Base-by-base conservation (phyloP, 2,329 filamentous ascomycete species). In the Alternaria novae-zelandiae region DNA sequence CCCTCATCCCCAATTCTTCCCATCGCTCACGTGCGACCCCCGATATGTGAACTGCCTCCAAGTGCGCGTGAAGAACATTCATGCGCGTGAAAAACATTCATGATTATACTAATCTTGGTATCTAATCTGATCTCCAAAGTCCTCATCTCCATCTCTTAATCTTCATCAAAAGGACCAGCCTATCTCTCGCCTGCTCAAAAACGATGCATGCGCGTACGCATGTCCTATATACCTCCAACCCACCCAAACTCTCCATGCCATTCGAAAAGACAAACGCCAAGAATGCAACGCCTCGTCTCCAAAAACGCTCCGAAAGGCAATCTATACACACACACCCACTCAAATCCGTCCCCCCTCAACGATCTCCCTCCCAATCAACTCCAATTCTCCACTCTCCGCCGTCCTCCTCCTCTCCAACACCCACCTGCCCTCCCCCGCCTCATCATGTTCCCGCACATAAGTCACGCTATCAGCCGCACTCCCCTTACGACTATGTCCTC, bases 321-420 rank as follows among this genome's bases (percentile, higher is more conserved):
- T 36, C 32, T 36, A 36, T 4, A 36, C 32, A 36, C 13, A n/a
- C 32, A 5, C 0, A 4, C 32, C 5, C 9, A 36, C 3, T 63
- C 32, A 74, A 26, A 78, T 78, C 46, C 75, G 81, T 64, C 82
- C 83, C 0, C 87, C 87, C 64, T 87, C 85, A 10, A 92, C 85
- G 61, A 91, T 82, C 75, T 91, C 87, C 57, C 90, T 82, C 47
- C 87, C 89, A 4, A 91, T 78, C n/a, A 91, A 78, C 73, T 91
- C 88, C 57, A 90, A 78, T 75, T 90, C 85, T 1, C 90, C 90
- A 61, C 83, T 85, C 70, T 92, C 90, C 1, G 84, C 88, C 3
- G 89, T 91, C 36, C 90, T 82, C 56, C 90, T 83, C 36, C 90
- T 81, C 78, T 93, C 91, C 69, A 93, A 81, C 8, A 93, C 86